Conservation (phyloP, 225 moss, liverwort and hornwort species). For the Sphagnum contortum region DNA sequence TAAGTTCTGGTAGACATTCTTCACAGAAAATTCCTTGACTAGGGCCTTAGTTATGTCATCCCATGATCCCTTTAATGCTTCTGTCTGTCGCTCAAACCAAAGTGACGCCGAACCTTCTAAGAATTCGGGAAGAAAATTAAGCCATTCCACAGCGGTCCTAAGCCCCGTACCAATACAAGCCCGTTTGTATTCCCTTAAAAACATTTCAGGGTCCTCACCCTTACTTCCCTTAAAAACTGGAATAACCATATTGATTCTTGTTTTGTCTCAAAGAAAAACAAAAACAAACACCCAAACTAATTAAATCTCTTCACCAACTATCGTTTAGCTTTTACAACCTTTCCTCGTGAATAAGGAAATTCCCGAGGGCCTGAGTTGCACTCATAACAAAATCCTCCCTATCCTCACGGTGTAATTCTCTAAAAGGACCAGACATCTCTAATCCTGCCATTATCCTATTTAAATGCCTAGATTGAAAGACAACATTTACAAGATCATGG, state of each 20-base stretch:
- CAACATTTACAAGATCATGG: too few relatives aligned
- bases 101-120: background rate
- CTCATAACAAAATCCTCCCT: too few relatives aligned
- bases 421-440: too few relatives aligned
- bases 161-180: background rate
- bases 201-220: background rate
- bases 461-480: too few relatives aligned
- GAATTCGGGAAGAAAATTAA: background rate
- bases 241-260: background rate
- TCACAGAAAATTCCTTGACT: background rate
- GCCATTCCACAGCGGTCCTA: background rate
- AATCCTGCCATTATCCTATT: too few relatives aligned
- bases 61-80: background rate
- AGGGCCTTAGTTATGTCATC: background rate
- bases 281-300: too few relatives aligned
- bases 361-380: too few relatives aligned
- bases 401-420: too few relatives aligned
- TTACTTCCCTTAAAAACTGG: background rate
- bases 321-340: too few relatives aligned
- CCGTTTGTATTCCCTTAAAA: background rate
- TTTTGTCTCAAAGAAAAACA: too few relatives aligned
- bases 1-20: background rate
- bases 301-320: too few relatives aligned
- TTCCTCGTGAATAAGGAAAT: too few relatives aligned
- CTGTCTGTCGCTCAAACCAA: background rate